Base-by-base conservation (phyloP, 108 stramenopile genomes). In the Discostella pseudostelligera region DNA sequence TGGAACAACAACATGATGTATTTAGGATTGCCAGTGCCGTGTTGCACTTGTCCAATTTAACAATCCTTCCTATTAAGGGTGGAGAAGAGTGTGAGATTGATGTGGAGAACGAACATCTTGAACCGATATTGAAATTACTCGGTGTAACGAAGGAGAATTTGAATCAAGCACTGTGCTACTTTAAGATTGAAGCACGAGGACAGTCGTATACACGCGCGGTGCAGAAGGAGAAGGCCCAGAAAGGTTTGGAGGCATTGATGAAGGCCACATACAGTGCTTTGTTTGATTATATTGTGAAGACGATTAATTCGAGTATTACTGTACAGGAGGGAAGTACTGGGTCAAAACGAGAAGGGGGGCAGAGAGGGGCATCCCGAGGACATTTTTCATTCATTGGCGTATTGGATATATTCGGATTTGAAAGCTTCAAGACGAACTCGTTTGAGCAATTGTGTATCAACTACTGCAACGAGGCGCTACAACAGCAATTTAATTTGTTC, bases 371-470 rank as follows among this genome's bases (percentile, higher is more conserved):
- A 8, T 56, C 55, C 1, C 22, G 53, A 14, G 29, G 32, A n/a
- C 24, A 54, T n/a, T 35, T 3, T 14, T 66, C 44, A 13, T 54
- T 81, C 32, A 95, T 97, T 66, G 97, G 97, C 62, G 86, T 99
- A 12, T 73, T 99, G 26, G 98, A 99, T 76, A 99, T 99, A 49
- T 99, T 97, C 84, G 98, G 98, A 10, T 99, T 99, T 64, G 97
- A 99, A 75, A 85, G 78, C 48, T 96, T 97, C 82, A 76, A 85
- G 58, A 78, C 70, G 24, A 94, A 96, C 63, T 70, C 70, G 2
- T 89, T 92, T 56, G 90, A 94, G 79, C 93, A 94, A 59, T 68
- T 94, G 6, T 88, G 89, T 65, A 94, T 94, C 78, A 94, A 92
- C 64, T 90, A 83, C 72, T 84, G 82, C 55, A 94, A 94, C 37